Evolutionary conservation across 1,284 basidiomycete species (phyloP), one percentile per base, ranked within the genome.

Genomic region (Malassezia nana): DNA sequence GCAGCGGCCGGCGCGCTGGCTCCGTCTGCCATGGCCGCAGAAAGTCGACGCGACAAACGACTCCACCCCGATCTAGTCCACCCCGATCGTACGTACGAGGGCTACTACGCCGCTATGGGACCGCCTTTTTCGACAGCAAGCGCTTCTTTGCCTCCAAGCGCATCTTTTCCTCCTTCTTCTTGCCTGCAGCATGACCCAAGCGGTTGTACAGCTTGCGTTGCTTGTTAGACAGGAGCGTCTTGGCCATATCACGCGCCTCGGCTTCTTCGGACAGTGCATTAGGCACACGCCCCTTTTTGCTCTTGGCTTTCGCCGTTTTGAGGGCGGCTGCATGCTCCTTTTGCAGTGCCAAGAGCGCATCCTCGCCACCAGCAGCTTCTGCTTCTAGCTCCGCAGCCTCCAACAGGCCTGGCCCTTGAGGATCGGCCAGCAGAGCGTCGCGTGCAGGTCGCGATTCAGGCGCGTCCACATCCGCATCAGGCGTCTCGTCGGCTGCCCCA

Each of bases 171-270:
- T 81, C 79, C 24, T 80, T 79, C 58, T 84, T 83, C 76, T 87
- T 88, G 72, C 81, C 81, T 74, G 91, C 82, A 58, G 84, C 84
- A 75, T 88, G 84, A 77, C 89, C 88, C 82, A 96, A 86, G 78
- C 87, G 87, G 76, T 92, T 89, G 77, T 94, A 96, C 66, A 98
- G 76, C 78, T 94, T 95, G 67, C 84, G 82, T 77, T 95, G 87
- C 78, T 87, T 91, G 78, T 91, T 94, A 78, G 87, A 92, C 83
- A 98, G 85, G 83, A 98, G 82, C 83, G 94, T 94, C 80, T 92
- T 94, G 76, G 89, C 87, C 85, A 95, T 74, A 46, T 69, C 62
- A 43, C 62, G 62, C 41, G 71, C 71, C 57, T 74, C 88, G 69
- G 92, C 86, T 73, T 84, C 80, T 74, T 94, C 89, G 16, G 53